Evolutionary conservation across 192 early-diverging fungal species (phyloP), one percentile per base, ranked within the genome.

Genomic region (Linnemannia hyalina): DNA sequence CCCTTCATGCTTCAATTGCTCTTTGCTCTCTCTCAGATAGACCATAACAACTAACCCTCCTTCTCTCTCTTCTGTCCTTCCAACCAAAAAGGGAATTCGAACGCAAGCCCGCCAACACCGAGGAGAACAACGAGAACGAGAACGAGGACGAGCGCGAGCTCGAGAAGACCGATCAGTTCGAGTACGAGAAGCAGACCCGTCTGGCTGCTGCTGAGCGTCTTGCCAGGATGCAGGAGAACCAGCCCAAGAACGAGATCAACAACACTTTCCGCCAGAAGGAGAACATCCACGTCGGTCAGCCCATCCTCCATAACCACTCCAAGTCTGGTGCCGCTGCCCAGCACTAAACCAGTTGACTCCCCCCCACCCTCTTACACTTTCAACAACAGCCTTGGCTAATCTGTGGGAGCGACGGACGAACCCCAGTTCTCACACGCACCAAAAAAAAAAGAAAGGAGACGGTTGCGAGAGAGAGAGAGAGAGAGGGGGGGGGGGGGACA

Each of bases 311-410:
- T 40, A 81, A 35, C 65, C 84, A 86, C 72, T 46, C 4, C 71
- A 86, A 86, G 80, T 86, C 84, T 77, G 84, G 84, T 20, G 75
- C 79, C 54, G 74, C 84, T 70, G 80, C 83, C n/a, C 78, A 80
- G 70, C 40, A 73, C 49, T 47, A 78, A 78, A 77, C 41, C 9
- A 32, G 60, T 29, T 65, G 0, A 35, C 6, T 15, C 60, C 4
- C 26, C 11, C 8, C 11, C 1, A 65, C 26, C 10, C n/a, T n/a
- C n/a, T n/a, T n/a, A n/a, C n/a, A n/a, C n/a, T 10, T 8, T 3
- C 38, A 40, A 4, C 10, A 15, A 15, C 29, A 2, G 13, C 60
- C 11, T 26, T 65, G 32, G 9, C 32, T 65, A 65, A 32, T 65
- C 60, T 65, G 60, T 65, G 60, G 60, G 60, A 65, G 60, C 29